Base-by-base conservation (phyloP, 345 rosid species). In the Ceriops tagal region DNA sequence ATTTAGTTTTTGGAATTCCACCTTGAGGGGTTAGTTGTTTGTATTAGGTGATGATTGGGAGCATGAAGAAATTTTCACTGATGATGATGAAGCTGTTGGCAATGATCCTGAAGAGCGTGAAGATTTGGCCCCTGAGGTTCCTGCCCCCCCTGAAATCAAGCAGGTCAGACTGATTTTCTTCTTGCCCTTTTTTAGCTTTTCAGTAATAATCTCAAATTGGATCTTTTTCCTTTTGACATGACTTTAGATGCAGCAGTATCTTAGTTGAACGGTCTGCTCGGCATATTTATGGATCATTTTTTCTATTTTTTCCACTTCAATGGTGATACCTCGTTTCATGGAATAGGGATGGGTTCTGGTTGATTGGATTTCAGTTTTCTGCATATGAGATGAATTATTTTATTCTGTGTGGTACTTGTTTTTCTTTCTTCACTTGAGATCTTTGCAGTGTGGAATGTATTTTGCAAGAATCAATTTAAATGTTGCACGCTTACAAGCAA, bases 1-100 rank as follows among this genome's bases (percentile, higher is more conserved):
- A 53, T 61, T 62, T 34, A 18, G 5, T 24, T 64, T 57, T 64
- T 24, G 53, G 27, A 9, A 31, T 32, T 52, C 43, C 32, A 5
- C n/a, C 27, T 55, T 53, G 46, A 34, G 27, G 7, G 6, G 53
- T 65, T 68, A 59, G 69, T 77, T 66, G 22, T 59, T 73, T 53
- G 53, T 67, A 58, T 37, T 73, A 92, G 99, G 99, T 68, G 99
- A 90, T 84, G 99, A 95, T 68, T 92, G 99, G 97, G 99, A 95
- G 83, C 99, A 95, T 69, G 99, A 95, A 78, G 99, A 95, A 62
- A 92, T 90, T 70, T 92, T 95, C 81, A 95, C 97, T 1, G 99
- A 95, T 84, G 98, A 95, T 82, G 99, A 95, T 75, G 99, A 95
- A 82, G 93, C 96, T 58, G 96, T 92, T 62, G 99, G 88, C 62